Evolutionary conservation across 2,329 filamentous ascomycete species (phyloP), one percentile per base, ranked within the genome.

Genomic region (Hymenoscyphus infarciens): DNA sequence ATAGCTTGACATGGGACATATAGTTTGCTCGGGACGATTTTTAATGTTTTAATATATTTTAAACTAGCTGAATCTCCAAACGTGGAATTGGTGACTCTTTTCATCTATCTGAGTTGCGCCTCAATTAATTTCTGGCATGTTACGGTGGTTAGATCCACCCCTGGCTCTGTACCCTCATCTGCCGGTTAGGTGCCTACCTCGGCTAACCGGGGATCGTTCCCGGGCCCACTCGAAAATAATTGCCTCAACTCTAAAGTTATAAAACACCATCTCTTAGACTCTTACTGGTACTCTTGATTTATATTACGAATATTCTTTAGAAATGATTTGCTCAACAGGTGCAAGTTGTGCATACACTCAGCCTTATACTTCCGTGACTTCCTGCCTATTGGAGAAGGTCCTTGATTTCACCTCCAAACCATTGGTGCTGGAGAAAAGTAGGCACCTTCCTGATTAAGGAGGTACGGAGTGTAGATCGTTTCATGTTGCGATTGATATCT

Each of bases 1-100:
- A 5, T 31, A 31, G 29, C 29, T 31, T 8, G 29, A 29, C 33
- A 35, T 35, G 3, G 33, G 6, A 35, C 33, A 35, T 10, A 35
- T 35, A 10, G 33, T 10, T 35, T 35, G 13, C 33, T 35, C 33
- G 2, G 2, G 33, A 35, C n/a, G 42, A 49, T 19, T 11, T 22
- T 49, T 49, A 49, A 49, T 22, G n/a, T 22, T 49, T 49, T 49
- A 49, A 49, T 49, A 49, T 49, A 49, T 49, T 25, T 22, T 22
- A 49, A 49, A 49, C 25, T 49, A 22, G 25, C 25, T 25, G 8
- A 11, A 49, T 49, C 7, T 49, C 3, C 42, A 25, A 49, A 49
- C 42, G 42, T 49, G 42, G 42, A 49, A 49, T 22, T 25, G 19
- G 42, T 22, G 22, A 10, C 10, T 10, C 1, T 22, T 35, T 11